Evolutionary conservation across 768 basidiomycete genomes (phyloP).

Genomic region (Phanerochaete sordida): DNA sequence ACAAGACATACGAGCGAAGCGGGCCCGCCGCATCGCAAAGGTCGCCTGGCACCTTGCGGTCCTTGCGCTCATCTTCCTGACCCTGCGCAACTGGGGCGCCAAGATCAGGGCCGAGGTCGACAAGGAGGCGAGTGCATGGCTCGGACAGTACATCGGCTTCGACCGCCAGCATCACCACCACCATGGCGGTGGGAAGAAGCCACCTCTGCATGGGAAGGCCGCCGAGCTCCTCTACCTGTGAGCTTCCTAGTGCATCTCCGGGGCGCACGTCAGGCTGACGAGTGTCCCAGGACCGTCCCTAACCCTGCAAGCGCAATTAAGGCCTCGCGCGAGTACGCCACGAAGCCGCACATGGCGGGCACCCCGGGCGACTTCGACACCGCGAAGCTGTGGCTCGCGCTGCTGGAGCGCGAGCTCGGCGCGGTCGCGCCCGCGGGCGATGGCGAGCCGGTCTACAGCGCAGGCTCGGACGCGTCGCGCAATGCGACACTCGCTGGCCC

Average conservation of each 20-base stretch:
- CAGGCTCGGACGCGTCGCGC: conserved; percentile 66
- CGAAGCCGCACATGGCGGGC: conserved; percentile 61
- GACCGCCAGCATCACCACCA: not conserved
- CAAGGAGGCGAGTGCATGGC: conserved; percentile 8
- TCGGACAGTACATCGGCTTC: conserved; percentile 2
- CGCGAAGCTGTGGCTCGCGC: conserved; percentile 60
- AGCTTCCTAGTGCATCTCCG: conserved; percentile 12
- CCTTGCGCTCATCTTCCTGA: not conserved
- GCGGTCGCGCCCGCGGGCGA: conserved; percentile 38
- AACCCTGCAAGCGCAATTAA: conserved; percentile 44
- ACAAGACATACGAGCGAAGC: not conserved
- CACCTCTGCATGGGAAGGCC: conserved; percentile 28
- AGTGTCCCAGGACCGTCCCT: conserved; percentile 42
- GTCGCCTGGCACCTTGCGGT: not conserved
- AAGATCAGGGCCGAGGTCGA: conserved; percentile 11
- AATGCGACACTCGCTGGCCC: conserved; percentile 56
- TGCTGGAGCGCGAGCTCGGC: conserved; percentile 66
- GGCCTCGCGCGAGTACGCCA: conserved; percentile 49
- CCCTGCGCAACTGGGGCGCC: conserved; percentile 2
- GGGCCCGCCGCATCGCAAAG: not conserved
- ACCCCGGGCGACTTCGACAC: conserved; percentile 52
- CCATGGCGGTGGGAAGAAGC: conserved; percentile 5
- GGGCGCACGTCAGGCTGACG: not conserved
- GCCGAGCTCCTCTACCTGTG: conserved; percentile 47
- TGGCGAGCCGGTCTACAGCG: conserved; percentile 60